Conservation (phyloP, 2,329 filamentous ascomycete species). For the Claviceps sp. region DNA sequence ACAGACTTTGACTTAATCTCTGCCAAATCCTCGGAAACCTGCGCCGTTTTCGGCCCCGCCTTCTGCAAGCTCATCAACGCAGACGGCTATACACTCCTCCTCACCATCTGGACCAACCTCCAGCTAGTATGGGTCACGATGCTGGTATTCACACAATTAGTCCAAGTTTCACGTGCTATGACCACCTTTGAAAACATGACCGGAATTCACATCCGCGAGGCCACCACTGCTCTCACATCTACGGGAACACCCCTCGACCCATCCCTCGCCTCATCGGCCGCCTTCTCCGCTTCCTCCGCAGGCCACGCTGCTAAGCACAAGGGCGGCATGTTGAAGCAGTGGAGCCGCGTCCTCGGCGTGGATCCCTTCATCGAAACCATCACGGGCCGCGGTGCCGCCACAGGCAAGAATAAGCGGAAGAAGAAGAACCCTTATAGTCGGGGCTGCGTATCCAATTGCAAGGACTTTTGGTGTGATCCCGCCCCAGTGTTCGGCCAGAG, state of each 20-base stretch:
- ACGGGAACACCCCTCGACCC: slow-evolving; percentile 61
- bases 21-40: slow-evolving; percentile 39
- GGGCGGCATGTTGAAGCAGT: slow-evolving; percentile 59
- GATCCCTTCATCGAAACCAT: slow-evolving; percentile 92
- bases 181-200: slow-evolving; percentile 97
- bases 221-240: slow-evolving; percentile 65
- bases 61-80: slow-evolving; percentile 67
- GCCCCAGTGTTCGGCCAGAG: slow-evolving; percentile 66
- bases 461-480: slow-evolving; percentile 91
- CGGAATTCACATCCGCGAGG: slow-evolving; percentile 46
- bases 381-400: slow-evolving; percentile 63
- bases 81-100: slow-evolving; percentile 71
- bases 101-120: slow-evolving; percentile 65
- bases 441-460: slow-evolving; percentile 78
- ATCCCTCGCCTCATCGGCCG: slow-evolving; percentile 41
- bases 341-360: slow-evolving; percentile 74
- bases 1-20: slow-evolving; percentile 51
- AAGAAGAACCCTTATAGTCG: slow-evolving; percentile 73
- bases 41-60: slow-evolving; percentile 60
- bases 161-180: slow-evolving; percentile 83
- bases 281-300: slow-evolving; percentile 25
- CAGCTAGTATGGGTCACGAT: slow-evolving; percentile 96
- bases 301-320: slow-evolving; percentile 40
- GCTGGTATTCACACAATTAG: slow-evolving; percentile 84
- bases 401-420: slow-evolving; percentile 36